Conservation (phyloP, 202 grass and related monocot species). For the Schoenoplectus tabernaemontani region DNA sequence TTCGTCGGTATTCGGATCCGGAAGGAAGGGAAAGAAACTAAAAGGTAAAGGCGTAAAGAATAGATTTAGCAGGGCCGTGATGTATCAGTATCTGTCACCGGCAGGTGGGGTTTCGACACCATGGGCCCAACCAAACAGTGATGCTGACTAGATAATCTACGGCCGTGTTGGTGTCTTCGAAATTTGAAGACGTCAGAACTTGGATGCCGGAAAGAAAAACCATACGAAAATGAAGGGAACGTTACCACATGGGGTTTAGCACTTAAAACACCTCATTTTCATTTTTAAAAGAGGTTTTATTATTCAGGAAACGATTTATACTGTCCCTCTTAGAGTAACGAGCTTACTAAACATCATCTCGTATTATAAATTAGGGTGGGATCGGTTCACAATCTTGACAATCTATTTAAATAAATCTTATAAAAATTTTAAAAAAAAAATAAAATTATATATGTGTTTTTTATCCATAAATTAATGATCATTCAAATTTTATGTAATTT, state of each 20-base stretch:
- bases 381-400: too few species aligned
- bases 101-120: not conserved
- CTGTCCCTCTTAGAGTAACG: too few species aligned
- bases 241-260: not conserved
- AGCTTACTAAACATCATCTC: too few species aligned
- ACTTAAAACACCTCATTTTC: too few species aligned
- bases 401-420: too few species aligned
- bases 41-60: conserved; percentile 2
- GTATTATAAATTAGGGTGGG: too few species aligned
- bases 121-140: not conserved
- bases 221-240: not conserved
- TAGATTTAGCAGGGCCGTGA: not conserved
- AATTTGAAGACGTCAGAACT: not conserved
- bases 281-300: too few species aligned
- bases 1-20: not conserved
- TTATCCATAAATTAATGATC: too few species aligned
- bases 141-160: not conserved
- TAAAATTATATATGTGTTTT: too few species aligned
- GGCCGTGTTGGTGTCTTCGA: not conserved
- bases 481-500: too few species aligned
- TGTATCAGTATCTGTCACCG: not conserved
- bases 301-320: too few species aligned
- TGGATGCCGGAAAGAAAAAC: not conserved
- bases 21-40: not conserved
- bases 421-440: too few species aligned